phyloP scores from a whole-genome alignment of 768 basidiomycete genomes.

The Tricholoma saponaceum region DNA sequence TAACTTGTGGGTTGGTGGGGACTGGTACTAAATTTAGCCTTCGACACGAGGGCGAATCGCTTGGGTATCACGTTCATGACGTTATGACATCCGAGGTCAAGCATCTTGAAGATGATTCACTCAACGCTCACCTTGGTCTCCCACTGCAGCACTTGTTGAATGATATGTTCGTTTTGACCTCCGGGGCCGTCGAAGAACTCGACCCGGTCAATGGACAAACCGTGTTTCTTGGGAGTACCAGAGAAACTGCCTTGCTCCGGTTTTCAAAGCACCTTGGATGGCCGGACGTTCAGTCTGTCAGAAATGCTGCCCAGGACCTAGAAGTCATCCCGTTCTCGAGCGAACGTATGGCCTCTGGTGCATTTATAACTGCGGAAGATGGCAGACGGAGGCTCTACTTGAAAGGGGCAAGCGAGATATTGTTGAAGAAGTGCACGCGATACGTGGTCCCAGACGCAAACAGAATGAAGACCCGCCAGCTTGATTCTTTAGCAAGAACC shows the following conservation, averaged over 20 bases:
- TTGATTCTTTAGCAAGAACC: conserved; percentile 43
- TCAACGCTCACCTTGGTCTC: background rate
- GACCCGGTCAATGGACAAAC: conserved; percentile 33
- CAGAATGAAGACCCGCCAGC: conserved; percentile 33
- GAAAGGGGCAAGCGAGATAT: conserved; percentile 76
- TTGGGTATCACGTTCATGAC: background rate
- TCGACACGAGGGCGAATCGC: conserved; percentile 39
- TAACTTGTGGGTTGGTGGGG: conserved; percentile 81
- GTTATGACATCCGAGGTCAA: background rate
- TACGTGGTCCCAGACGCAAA: conserved; percentile 6
- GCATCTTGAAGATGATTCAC: background rate
- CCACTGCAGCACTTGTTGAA: background rate
- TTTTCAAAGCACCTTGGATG: conserved; percentile 67
- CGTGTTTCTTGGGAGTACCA: conserved; percentile 70
- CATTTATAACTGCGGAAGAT: conserved; percentile 48
- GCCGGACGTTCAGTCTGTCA: conserved; percentile 49
- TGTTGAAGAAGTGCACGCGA: conserved; percentile 49
- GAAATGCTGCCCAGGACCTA: conserved; percentile 45
- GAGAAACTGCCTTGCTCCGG: conserved; percentile 68
- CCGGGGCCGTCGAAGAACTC: background rate
- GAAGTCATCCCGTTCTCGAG: conserved; percentile 78
- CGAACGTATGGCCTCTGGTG: conserved; percentile 75
- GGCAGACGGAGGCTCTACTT: conserved; percentile 54
- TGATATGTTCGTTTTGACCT: background rate
- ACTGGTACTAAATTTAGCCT: conserved; percentile 73